Evolutionary conservation across 2,329 filamentous ascomycete genomes (phyloP).

Genomic region (Fusarium dlaminii): DNA sequence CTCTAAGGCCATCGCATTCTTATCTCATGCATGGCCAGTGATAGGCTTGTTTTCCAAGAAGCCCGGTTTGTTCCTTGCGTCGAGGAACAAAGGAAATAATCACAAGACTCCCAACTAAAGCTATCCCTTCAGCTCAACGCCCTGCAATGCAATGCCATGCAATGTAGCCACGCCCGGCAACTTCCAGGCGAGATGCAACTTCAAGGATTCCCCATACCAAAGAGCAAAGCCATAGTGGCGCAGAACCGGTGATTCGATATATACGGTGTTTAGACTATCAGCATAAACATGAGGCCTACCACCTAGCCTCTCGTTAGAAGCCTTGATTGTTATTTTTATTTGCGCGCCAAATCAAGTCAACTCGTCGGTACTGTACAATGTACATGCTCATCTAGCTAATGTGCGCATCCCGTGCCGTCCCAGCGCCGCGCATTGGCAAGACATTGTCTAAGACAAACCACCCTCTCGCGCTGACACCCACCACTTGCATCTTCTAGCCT

Average conservation of each 20-base stretch:
- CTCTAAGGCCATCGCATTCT: background rate
- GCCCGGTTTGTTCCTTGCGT: background rate
- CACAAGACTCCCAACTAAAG: background rate
- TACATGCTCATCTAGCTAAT: background rate
- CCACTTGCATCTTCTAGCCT: constrained; percentile 9
- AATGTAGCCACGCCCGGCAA: constrained; percentile 9
- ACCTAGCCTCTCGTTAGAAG: background rate
- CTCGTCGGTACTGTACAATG: background rate
- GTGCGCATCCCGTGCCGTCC: constrained; percentile 32
- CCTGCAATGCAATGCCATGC: constrained; percentile 2
- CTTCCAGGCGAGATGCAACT: constrained; percentile 6
- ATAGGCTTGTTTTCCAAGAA: background rate
- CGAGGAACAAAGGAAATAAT: background rate
- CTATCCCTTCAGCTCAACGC: constrained; percentile 8
- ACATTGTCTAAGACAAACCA: constrained; percentile 39
- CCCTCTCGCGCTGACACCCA: constrained; percentile 10
- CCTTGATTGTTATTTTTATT: background rate
- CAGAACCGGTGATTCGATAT: background rate
- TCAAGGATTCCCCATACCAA: constrained; percentile 13
- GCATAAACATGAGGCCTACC: constrained; percentile 20
- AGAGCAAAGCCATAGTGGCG: constrained; percentile 9
- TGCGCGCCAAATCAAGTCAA: background rate
- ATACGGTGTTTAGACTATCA: constrained; percentile 8
- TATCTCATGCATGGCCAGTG: background rate
- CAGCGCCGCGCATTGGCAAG: constrained; percentile 35